Conservation (phyloP, 2,329 filamentous ascomycete species). For the Sporothrix brunneoviolacea region DNA sequence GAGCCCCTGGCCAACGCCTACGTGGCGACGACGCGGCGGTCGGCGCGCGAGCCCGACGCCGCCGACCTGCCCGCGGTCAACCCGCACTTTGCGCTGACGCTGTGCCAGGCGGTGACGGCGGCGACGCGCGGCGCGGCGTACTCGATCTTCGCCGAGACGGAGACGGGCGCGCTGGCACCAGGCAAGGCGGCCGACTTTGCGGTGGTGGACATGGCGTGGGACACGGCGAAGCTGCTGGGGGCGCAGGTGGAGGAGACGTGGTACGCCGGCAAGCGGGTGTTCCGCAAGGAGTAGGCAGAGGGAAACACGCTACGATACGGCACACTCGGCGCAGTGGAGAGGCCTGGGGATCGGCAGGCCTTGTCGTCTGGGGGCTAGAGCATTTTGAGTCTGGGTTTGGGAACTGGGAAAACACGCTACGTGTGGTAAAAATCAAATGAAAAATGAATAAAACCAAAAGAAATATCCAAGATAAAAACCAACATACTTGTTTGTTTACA, state of each 20-base stretch:
- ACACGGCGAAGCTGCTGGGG: conserved; percentile 37
- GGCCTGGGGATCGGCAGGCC: too few species aligned
- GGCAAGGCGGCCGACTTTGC: conserved; percentile 54
- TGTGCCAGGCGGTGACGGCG: conserved; percentile 47
- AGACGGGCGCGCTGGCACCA: conserved; percentile 44
- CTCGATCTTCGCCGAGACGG: conserved; percentile 49
- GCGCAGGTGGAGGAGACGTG: conserved; percentile 46
- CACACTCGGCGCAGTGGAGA: too few species aligned
- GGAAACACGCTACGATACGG: not conserved
- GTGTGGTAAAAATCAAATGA: not conserved
- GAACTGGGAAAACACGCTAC: too few species aligned
- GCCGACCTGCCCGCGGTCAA: conserved; percentile 37
- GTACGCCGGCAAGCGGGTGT: conserved; percentile 42
- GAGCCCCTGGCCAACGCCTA: conserved; percentile 50
- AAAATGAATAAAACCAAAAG: not conserved
- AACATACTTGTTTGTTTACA: not conserved
- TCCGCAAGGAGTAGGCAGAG: not conserved
- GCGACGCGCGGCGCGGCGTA: conserved; percentile 51
- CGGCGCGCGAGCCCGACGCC: conserved; percentile 41
- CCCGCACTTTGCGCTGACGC: conserved; percentile 43
- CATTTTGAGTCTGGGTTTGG: too few species aligned
- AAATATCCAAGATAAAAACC: not conserved
- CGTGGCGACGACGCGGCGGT: conserved; percentile 50
- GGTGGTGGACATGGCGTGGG: conserved; percentile 45
- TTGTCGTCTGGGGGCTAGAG: too few species aligned